phyloP scores from a whole-genome alignment of 164 flowering plant species.

The Liquidambar formosana region DNA sequence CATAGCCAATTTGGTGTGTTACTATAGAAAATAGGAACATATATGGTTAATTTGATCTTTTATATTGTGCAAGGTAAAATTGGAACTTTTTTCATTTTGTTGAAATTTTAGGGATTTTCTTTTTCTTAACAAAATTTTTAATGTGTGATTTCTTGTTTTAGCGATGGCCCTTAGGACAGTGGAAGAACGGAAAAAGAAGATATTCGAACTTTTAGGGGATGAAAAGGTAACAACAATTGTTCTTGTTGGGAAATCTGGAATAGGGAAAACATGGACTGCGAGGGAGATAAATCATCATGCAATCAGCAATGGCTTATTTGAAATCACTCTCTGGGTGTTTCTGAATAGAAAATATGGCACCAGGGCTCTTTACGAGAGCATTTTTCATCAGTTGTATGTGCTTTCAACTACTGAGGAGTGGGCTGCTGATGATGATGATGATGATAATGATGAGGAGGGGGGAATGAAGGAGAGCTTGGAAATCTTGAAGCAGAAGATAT shows the following conservation, averaged over 20 bases:
- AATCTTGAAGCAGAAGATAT: conserved; percentile 1
- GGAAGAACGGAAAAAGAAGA: no score
- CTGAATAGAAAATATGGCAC: conserved; percentile 1
- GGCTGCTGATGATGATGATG: conserved; percentile 7
- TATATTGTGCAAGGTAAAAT: no score
- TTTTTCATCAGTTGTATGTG: conserved; percentile 24
- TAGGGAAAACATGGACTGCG: conserved; percentile 31
- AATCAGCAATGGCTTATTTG: background rate
- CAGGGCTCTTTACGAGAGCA: conserved; percentile 9
- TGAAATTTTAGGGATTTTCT: no score
- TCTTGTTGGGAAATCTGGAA: conserved; percentile 18
- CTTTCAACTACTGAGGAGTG: conserved; percentile 8
- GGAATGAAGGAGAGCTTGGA: background rate
- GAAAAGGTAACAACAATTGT: background rate
- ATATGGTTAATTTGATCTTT: no score
- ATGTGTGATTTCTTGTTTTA: no score
- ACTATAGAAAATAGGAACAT: no score
- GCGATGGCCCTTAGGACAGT: no score
- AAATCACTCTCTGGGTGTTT: conserved; percentile 18
- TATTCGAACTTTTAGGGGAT: no score
- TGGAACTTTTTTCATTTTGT: no score
- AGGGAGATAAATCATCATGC: conserved; percentile 6
- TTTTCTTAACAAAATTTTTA: no score
- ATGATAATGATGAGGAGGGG: conserved; percentile 5
- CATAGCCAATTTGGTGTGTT: no score